Evolutionary conservation across 148 eudicot genomes (phyloP).

Genomic region (Bassia scoparia): DNA sequence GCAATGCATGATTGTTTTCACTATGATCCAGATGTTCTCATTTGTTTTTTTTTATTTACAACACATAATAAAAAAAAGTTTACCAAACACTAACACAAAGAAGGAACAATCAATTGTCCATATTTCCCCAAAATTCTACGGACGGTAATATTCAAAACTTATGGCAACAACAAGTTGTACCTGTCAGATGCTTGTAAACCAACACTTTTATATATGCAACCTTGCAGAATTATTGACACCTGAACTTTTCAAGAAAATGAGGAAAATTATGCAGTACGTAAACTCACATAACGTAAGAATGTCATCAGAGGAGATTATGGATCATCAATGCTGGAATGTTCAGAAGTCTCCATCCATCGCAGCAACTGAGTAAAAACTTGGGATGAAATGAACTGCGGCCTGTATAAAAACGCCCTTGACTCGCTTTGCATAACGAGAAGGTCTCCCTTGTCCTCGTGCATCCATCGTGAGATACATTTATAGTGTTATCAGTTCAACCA

Average conservation of each 20-base stretch:
- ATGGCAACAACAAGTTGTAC: too few relatives aligned
- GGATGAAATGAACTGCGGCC: conserved; percentile 70
- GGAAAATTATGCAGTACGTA: conserved; percentile 19
- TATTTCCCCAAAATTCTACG: too few relatives aligned
- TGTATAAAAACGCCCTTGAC: conserved; percentile 55
- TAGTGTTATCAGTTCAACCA: background rate
- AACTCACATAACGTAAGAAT: conserved; percentile 86
- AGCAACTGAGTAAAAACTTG: conserved; percentile 90
- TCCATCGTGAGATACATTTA: conserved; percentile 48
- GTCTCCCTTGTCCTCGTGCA: conserved; percentile 81
- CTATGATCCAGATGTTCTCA: too few relatives aligned
- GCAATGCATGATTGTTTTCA: too few relatives aligned
- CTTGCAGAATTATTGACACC: background rate
- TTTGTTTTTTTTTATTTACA: too few relatives aligned
- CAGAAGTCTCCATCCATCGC: conserved; percentile 98
- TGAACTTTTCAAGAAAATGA: conserved; percentile 2
- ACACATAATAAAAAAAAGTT: too few relatives aligned
- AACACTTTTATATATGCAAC: background rate
- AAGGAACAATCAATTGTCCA: too few relatives aligned
- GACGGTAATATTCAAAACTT: too few relatives aligned
- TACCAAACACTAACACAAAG: too few relatives aligned
- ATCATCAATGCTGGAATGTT: conserved; percentile 66
- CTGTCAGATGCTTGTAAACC: background rate
- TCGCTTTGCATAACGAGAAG: conserved; percentile 66
- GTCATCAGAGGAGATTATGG: conserved; percentile 65